Percentiles rank a stretch among this genome's conserved stretches.
Conservation (phyloP, 108 stramenopile species). For the Asterionellopsis glacialis region DNA sequence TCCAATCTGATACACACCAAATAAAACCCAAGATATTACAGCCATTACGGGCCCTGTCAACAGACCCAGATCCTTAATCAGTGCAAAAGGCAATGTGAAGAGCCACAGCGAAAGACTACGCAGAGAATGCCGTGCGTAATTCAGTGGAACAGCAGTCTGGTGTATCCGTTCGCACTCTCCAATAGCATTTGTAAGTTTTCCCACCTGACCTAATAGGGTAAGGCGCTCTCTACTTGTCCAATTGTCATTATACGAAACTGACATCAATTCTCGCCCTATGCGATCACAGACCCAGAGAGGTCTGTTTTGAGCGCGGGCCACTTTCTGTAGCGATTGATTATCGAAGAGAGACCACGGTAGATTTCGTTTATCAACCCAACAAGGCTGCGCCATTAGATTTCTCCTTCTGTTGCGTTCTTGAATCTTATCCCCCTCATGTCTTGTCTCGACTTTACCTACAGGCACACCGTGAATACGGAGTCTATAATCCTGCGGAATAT, state of each 20-base stretch:
- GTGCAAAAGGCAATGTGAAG: constrained; percentile 76
- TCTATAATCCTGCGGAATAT: constrained; percentile 3
- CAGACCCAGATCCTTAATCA: constrained; percentile 67
- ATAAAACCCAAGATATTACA: constrained; percentile 80
- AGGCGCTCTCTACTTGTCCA: constrained; percentile 66
- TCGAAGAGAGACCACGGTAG: constrained; percentile 56
- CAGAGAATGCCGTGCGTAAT: constrained; percentile 85
- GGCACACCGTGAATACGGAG: constrained; percentile 9
- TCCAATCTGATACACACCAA: constrained; percentile 91
- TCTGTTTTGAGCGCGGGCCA: constrained; percentile 54
- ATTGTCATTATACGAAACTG: constrained; percentile 36
- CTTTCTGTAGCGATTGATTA: constrained; percentile 21
- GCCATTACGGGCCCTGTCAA: constrained; percentile 77
- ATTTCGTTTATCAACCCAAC: constrained; percentile 55
- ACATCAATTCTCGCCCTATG: constrained; percentile 42
- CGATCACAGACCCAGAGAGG: constrained; percentile 68
- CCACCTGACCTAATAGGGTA: constrained; percentile 40
- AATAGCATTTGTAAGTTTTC: constrained; percentile 59
- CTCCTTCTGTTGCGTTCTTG: constrained; percentile 14
- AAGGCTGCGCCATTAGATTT: constrained; percentile 21
- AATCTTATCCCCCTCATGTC: constrained; percentile 19
- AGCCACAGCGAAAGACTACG: constrained; percentile 80
- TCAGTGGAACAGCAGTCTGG: constrained; percentile 86
- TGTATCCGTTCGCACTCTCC: constrained; percentile 86
- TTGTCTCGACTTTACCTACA: constrained; percentile 12